Base-by-base conservation (phyloP, 2,329 filamentous ascomycete species). In the Amauroascus niger region DNA sequence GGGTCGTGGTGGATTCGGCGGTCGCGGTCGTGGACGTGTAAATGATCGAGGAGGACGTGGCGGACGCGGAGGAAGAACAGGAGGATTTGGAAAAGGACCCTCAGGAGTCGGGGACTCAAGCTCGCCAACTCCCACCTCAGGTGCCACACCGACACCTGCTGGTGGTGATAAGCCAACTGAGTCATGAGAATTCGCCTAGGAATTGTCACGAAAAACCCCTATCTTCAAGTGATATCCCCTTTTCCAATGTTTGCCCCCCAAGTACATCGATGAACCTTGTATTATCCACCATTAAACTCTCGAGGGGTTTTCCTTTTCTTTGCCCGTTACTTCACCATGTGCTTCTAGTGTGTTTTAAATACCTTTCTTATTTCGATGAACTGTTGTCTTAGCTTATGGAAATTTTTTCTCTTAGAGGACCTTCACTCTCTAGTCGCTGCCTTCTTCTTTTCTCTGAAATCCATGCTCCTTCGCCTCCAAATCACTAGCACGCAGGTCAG, bases 1-100 rank as follows among this genome's bases (percentile, higher is more conserved):
- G 56, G 78, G 79, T 52, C 75, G 79, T 62, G 74, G 79, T 59
- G 72, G 72, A 53, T 85, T 83, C 65, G 84, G 76, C 54, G 73
- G 74, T 53, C 72, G 79, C 54, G 75, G 79, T 57, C 74, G 79
- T 58, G 73, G 76, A 57, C 72, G 78, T 57, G 75, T 79, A 55
- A 72, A 75, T 58, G 77, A 76, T 49, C 71, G 80, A 45, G 80
- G 80, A 14, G 75, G 73, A 30, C 74, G 79, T 11, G 77, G 79
- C 16, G 73, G 76, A 13, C 74, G 76, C 44, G 76, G 79, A 33
- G 79, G 83, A 45, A 79, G 81, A 46, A 74, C 76, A 56, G 76
- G 81, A 52, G 76, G 82, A 35, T 57, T 51, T 32, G 47, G 45
- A 41, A 58, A 58, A 46, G 56, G 56, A 44, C 33, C 46, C 9